These are phyloP conservation scores for Grifola frondosa DNA, from an alignment of 1,284 basidiomycete species.

Conservation along the genomic window DNA sequence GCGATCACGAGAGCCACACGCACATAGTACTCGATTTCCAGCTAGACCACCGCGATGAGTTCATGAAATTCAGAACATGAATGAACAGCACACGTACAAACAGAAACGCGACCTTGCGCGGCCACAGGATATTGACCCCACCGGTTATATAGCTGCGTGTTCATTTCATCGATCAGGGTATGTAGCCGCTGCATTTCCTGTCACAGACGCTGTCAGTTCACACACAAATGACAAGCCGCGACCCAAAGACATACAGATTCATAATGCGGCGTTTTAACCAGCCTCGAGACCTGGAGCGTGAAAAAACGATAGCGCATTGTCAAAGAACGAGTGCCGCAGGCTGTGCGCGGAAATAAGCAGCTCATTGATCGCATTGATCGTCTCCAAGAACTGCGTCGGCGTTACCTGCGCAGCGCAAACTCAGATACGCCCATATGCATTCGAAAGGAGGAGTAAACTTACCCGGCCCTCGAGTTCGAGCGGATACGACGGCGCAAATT, in stretches of 20 bases:
- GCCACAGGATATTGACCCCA: conserved; percentile 82
- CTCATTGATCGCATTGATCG: conserved; percentile 84
- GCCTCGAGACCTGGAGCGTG: conserved; percentile 70
- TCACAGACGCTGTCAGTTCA: neutral
- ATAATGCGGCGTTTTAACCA: conserved; percentile 70
- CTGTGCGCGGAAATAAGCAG: conserved; percentile 77
- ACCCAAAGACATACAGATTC: conserved; percentile 53
- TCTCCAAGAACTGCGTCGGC: conserved; percentile 80
- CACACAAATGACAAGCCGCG: neutral
- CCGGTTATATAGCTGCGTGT: conserved; percentile 72
- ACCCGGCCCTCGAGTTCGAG: conserved; percentile 83
- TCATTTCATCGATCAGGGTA: conserved; percentile 60
- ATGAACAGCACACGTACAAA: conserved; percentile 61
- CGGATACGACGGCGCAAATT: conserved; percentile 79
- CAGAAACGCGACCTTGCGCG: conserved; percentile 75
- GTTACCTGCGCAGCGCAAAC: conserved; percentile 54
- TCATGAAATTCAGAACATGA: conserved; percentile 1
- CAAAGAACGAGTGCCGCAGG: conserved; percentile 57
- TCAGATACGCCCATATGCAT: neutral
- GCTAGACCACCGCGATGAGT: conserved; percentile 36
- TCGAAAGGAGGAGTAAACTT: conserved; percentile 30
- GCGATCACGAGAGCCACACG: conserved; percentile 16
- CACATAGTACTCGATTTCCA: conserved; percentile 80
- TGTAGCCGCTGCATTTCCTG: conserved; percentile 79
- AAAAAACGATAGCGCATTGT: conserved; percentile 72